Evolutionary conservation across 805 yeast genomes (phyloP).

Genomic region (Candida patagonica): DNA sequence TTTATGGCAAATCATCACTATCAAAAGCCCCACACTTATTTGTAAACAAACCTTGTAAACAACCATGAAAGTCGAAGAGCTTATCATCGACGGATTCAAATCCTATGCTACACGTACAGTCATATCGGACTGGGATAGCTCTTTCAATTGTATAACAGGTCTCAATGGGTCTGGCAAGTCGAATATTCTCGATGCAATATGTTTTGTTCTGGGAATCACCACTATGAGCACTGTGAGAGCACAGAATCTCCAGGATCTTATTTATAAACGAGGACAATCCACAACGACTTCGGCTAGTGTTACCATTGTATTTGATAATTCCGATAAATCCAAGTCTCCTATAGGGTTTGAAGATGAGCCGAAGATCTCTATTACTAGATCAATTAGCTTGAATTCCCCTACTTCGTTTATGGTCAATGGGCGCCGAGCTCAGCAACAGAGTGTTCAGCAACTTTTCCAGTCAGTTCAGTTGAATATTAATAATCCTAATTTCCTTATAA

Average conservation of each 20-base stretch:
- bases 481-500: constrained; percentile 92
- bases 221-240: constrained; percentile 95
- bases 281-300: constrained; percentile 97
- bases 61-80: constrained; percentile 84
- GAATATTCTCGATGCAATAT: constrained; percentile 90
- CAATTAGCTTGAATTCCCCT: constrained; percentile 81
- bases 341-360: constrained; percentile 73
- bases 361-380: constrained; percentile 85
- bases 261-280: constrained; percentile 95
- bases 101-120: constrained; percentile 96
- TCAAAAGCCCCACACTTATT: too few relatives aligned
- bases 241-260: constrained; percentile 82
- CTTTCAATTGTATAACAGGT: constrained; percentile 96
- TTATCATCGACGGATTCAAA: constrained; percentile 95
- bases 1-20: too few relatives aligned
- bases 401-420: constrained; percentile 92
- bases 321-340: constrained; percentile 68
- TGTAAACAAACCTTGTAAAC: not conserved
- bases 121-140: constrained; percentile 90
- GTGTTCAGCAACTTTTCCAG: constrained; percentile 83
- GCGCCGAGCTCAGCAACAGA: constrained; percentile 90
- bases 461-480: constrained; percentile 92
- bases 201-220: constrained; percentile 95
- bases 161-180: constrained; percentile 97
- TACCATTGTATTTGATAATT: constrained; percentile 87